These are phyloP conservation scores for Collybiopsis confluens DNA, from an alignment of 768 basidiomycete genomes.

Conservation along the genomic window DNA sequence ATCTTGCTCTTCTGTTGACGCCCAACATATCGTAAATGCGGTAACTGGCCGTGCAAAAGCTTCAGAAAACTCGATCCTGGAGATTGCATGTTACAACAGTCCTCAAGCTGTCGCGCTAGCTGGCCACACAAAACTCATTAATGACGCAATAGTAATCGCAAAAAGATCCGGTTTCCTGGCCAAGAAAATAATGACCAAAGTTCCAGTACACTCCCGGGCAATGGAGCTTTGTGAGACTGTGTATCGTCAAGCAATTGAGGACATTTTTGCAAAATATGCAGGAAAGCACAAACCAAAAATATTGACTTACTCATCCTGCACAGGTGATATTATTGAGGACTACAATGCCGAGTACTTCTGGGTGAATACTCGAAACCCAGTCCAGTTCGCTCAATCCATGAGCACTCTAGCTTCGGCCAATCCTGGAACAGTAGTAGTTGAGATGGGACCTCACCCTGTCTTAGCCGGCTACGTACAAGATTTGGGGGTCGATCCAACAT, in stretches of 20 bases:
- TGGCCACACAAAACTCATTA: slow-evolving; percentile 24
- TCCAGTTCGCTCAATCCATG: slow-evolving; percentile 32
- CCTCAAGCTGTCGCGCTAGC: slow-evolving; percentile 32
- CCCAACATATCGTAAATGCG: slow-evolving; percentile 20
- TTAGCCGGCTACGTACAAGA: slow-evolving; percentile 27
- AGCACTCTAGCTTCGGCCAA: slow-evolving; percentile 15
- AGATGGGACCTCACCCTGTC: slow-evolving; percentile 36
- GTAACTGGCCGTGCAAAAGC: slow-evolving; percentile 3
- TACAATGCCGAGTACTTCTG: slow-evolving; percentile 38
- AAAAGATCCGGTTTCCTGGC: slow-evolving; percentile 26
- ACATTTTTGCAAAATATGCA: slow-evolving; percentile 29
- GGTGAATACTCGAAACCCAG: slow-evolving; percentile 32
- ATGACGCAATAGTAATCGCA: slow-evolving; percentile 25
- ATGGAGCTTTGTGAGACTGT: slow-evolving; percentile 30
- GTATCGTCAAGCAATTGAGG: slow-evolving; percentile 23
- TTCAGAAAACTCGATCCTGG: slow-evolving; percentile 17
- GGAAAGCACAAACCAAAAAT: slow-evolving; percentile 21
- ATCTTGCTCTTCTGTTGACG: slow-evolving; percentile 25
- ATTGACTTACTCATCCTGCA: slow-evolving; percentile 32
- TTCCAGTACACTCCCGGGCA: slow-evolving; percentile 34
- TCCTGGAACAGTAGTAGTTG: slow-evolving; percentile 26
- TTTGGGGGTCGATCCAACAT: slow-evolving; percentile 13
- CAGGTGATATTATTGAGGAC: slow-evolving; percentile 19
- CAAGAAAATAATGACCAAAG: slow-evolving; percentile 29
- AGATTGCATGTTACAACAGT: slow-evolving; percentile 40